These are phyloP conservation scores for Aureobasidium subglaciale DNA, from an alignment of 2,329 filamentous ascomycete genomes.

Conservation along the genomic window DNA sequence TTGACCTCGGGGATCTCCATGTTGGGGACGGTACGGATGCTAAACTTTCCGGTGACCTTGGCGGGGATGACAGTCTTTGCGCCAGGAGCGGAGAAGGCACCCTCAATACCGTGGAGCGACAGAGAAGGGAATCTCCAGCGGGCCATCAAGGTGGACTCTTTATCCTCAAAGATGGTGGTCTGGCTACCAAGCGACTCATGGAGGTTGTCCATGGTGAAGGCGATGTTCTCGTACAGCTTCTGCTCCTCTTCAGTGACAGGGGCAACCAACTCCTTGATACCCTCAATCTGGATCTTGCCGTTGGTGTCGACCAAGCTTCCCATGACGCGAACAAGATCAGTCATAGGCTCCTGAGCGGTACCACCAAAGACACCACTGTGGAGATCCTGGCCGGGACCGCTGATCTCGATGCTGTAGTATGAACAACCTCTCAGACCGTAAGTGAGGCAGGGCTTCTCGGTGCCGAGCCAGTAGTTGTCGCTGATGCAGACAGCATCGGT, in stretches of 20 bases:
- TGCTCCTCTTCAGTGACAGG: constrained; percentile 82
- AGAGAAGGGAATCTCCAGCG: constrained; percentile 93
- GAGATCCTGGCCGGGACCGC: constrained; percentile 84
- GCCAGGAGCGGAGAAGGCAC: constrained; percentile 84
- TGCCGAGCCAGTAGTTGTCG: constrained; percentile 99
- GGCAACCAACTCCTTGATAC: constrained; percentile 87
- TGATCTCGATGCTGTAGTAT: constrained; percentile 91
- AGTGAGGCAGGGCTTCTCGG: constrained; percentile 95
- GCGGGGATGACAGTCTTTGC: constrained; percentile 98
- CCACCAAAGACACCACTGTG: constrained; percentile 97
- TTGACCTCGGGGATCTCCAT: constrained; percentile 94
- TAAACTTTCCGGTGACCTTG: constrained; percentile 97
- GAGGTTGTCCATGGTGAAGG: constrained; percentile 93
- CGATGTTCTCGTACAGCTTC: constrained; percentile 77
- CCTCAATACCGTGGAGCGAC: constrained; percentile 90
- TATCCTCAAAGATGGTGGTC: constrained; percentile 80
- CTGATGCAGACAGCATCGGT: constrained; percentile 96
- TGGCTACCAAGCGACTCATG: constrained; percentile 85
- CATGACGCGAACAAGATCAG: constrained; percentile 78
- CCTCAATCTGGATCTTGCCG: constrained; percentile 91
- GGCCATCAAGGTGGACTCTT: constrained; percentile 89
- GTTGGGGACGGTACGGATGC: constrained; percentile 91
- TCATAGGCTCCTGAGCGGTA: constrained; percentile 97
- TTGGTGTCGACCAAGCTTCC: constrained; percentile 78
- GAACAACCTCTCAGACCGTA: constrained; percentile 96